Evolutionary conservation across 2,329 filamentous ascomycete species (phyloP).

Genomic region (Dactylellina haptotyla): DNA sequence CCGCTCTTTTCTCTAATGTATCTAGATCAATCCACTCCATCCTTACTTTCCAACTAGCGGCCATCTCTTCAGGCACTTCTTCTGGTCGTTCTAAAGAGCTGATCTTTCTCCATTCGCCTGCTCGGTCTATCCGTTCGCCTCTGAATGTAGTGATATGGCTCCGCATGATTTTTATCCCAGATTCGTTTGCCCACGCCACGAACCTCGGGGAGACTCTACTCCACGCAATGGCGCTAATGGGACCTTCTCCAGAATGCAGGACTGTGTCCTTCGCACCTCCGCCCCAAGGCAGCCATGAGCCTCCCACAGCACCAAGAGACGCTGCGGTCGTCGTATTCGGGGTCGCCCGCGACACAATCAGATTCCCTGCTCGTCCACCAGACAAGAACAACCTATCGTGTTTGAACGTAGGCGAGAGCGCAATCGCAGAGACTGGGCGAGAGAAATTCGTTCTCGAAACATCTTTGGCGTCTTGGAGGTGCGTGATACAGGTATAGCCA

Average conservation of each 20-base stretch:
- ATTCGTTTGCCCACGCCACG: conserved; percentile 94
- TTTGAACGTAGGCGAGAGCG: conserved; percentile 94
- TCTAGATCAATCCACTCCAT: conserved; percentile 93
- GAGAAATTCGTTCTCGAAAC: conserved; percentile 93
- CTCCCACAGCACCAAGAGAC: conserved; percentile 77
- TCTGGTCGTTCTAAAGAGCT: conserved; percentile 90
- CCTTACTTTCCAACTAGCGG: conserved; percentile 89
- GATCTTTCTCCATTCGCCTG: conserved; percentile 91
- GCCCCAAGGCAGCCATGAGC: conserved; percentile 71
- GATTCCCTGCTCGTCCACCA: conserved; percentile 84
- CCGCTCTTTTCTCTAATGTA: conserved; percentile 77
- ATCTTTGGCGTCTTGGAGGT: conserved; percentile 82
- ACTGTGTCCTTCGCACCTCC: conserved; percentile 86
- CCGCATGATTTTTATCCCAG: conserved; percentile 97
- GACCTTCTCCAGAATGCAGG: conserved; percentile 89
- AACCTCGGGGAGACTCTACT: conserved; percentile 85
- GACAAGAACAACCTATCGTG: conserved; percentile 89
- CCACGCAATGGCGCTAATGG: conserved; percentile 92
- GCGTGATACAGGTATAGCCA: conserved; percentile 92
- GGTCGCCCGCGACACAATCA: conserved; percentile 87
- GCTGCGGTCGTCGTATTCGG: conserved; percentile 87
- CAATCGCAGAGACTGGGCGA: conserved; percentile 88
- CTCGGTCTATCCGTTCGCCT: conserved; percentile 57
- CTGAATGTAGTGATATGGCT: conserved; percentile 68
- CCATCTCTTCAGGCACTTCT: conserved; percentile 94